Evolutionary conservation across 83 land plant genomes (phyloP).

Genomic region (Picea abies): DNA sequence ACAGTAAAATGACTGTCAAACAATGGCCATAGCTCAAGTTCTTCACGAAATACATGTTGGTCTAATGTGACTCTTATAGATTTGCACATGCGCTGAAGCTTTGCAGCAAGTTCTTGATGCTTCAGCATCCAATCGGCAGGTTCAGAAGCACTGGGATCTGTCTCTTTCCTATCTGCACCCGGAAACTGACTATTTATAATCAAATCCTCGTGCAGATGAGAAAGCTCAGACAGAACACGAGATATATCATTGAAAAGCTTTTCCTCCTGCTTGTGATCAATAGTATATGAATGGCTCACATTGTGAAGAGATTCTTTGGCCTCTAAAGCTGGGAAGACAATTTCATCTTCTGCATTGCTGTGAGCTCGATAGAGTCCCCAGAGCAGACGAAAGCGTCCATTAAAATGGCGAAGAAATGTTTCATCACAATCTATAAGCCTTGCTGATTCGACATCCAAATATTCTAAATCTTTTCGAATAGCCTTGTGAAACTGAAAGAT

Average conservation of each 20-base stretch:
- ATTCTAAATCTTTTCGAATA: constrained; percentile 88
- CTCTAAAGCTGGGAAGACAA: constrained; percentile 96
- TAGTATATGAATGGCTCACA: constrained; percentile 92
- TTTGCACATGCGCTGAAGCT: constrained; percentile 94
- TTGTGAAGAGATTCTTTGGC: constrained; percentile 92
- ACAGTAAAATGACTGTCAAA: constrained; percentile 84
- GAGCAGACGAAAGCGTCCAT: constrained; percentile 84
- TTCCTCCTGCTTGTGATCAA: constrained; percentile 96
- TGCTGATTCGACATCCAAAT: constrained; percentile 85
- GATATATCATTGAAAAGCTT: constrained; percentile 83
- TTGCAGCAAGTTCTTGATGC: constrained; percentile 71
- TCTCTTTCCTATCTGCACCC: constrained; percentile 4
- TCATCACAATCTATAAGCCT: constrained; percentile 73
- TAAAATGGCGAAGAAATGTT: constrained; percentile 75
- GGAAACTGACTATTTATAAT: neutral
- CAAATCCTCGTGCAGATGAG: constrained; percentile 42
- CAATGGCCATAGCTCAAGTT: constrained; percentile 95
- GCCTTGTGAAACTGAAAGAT: constrained; percentile 98
- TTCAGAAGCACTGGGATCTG: neutral
- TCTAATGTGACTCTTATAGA: constrained; percentile 77
- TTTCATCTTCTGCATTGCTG: constrained; percentile 98
- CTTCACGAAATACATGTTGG: constrained; percentile 91
- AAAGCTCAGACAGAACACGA: constrained; percentile 51
- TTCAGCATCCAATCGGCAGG: constrained; percentile 18
- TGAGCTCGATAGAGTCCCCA: constrained; percentile 94